Percentiles rank a stretch among this genome's conserved stretches.
Evolutionary conservation across 1,139 yeast genomes (phyloP).

Genomic region (Nakaseomyces delphensis): DNA sequence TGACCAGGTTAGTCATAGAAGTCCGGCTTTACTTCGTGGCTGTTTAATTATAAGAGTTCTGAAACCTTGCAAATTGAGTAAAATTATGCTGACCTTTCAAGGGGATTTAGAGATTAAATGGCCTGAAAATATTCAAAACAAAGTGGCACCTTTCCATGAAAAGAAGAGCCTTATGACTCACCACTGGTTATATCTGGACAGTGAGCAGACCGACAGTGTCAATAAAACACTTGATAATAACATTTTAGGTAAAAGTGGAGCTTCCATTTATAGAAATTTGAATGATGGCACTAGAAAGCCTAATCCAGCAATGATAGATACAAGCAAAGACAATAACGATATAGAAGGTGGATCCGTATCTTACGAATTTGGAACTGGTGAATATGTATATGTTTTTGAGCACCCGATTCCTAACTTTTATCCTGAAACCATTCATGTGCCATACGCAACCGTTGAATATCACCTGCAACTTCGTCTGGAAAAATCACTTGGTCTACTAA

Average conservation of each 20-base stretch:
- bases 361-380: conserved; percentile 60
- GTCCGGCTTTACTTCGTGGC: conserved; percentile 82
- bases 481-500: conserved; percentile 67
- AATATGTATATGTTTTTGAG: conserved; percentile 83
- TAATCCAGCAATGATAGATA: not conserved
- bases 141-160: conserved; percentile 48
- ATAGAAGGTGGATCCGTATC: not conserved
- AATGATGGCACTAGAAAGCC: not conserved
- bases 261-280: conserved; percentile 13
- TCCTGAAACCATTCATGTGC: conserved; percentile 70
- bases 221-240: conserved; percentile 6
- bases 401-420: conserved; percentile 72
- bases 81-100: conserved; percentile 53
- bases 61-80: conserved; percentile 66
- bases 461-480: conserved; percentile 58
- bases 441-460: conserved; percentile 72
- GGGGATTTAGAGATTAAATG: conserved; percentile 80
- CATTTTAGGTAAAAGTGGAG: conserved; percentile 18
- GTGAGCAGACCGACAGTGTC: conserved; percentile 9
- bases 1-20: conserved; percentile 36
- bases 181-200: conserved; percentile 70
- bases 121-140: conserved; percentile 98
- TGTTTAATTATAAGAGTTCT: conserved; percentile 58
- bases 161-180: conserved; percentile 58
- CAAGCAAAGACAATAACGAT: not conserved